Base-by-base conservation (phyloP, 2,329 filamentous ascomycete species). In the Fusarium sp. region DNA sequence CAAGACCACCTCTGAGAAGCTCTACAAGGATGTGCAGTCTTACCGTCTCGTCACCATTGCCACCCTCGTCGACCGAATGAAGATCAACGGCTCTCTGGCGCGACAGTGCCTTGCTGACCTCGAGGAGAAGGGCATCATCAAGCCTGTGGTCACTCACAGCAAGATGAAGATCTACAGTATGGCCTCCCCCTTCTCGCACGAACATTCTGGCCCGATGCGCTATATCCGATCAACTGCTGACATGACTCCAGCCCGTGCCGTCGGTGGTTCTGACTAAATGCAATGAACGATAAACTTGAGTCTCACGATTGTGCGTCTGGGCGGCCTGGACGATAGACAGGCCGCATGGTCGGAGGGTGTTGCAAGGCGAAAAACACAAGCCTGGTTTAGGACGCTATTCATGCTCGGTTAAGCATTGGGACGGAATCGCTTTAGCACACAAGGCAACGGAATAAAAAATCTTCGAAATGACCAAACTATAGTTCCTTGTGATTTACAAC, bases 21-120 rank as follows among this genome's bases (percentile, higher is more conserved):
- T 99, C 86, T 93, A 97, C 91, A 99, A 99, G 91, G 96, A 99
- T 91, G 97, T 99, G 82, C 96, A 98, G 88, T 98, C 96, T 77
- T 99, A 98, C 93, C 95, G 96, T 84, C 95, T 99, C 86, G 95
- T 99, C 88, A 98, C 96, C 84, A 93, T 98, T 82, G 95, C 96
- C 82, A 95, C 94, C 81, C 95, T 99, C 83, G 96, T 99, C 91
- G 96, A 99, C 88, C 92, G 96, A 87, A 91, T 99, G 87, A 99
- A 99, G 95, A 97, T 99, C 91, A 99, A 99, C 90, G 97, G 96
- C 83, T 97, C 94, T 81, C 89, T 99, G 83, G 96, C 96, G 79
- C 92, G 96, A 83, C 89, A 90, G 88, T 95, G 94, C 86, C 89
- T 98, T 79, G 89, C 89, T 84, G 95, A 98, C 84, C 90, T 98